Conservation (phyloP, 805 yeast genomes). For the Candida khao-thaluensis region DNA sequence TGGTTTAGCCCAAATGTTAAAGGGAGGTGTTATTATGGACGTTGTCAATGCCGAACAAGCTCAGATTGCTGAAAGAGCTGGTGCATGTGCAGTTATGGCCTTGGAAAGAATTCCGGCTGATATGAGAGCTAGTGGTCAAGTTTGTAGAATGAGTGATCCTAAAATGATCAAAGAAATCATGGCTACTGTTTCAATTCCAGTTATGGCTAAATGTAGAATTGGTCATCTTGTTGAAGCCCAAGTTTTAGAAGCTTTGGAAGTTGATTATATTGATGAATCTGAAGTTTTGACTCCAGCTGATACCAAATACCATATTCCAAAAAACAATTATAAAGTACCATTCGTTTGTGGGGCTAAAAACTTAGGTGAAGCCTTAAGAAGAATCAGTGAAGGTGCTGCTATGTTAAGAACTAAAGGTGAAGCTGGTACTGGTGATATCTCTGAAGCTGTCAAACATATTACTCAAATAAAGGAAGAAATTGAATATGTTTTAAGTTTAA, state of each 20-base stretch:
- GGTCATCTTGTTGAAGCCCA: constrained; percentile 85
- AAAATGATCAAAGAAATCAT: constrained; percentile 72
- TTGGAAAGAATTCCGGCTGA: constrained; percentile 83
- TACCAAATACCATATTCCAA: constrained; percentile 60
- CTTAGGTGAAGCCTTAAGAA: constrained; percentile 77
- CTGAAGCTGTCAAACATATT: constrained; percentile 79
- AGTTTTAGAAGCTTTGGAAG: constrained; percentile 65
- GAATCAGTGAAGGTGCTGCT: constrained; percentile 81
- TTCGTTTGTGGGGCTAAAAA: constrained; percentile 84
- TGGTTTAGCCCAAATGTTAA: constrained; percentile 83
- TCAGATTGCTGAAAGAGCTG: constrained; percentile 73
- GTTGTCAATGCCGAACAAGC: constrained; percentile 83
- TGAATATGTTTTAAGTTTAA: constrained; percentile 40
- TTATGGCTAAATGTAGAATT: constrained; percentile 84
- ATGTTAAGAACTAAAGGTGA: constrained; percentile 87
- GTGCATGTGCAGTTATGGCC: constrained; percentile 91
- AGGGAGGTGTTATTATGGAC: constrained; percentile 74
- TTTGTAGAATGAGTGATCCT: constrained; percentile 86
- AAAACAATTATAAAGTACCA: constrained; percentile 62
- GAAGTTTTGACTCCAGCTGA: constrained; percentile 86
- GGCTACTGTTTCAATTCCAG: constrained; percentile 69
- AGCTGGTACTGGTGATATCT: constrained; percentile 85
- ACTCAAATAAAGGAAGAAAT: constrained; percentile 59
- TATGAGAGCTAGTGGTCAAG: constrained; percentile 78
- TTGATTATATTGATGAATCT: constrained; percentile 81